A percentile compares a stretch with the other conserved stretches of the same genome.
phyloP scores from a whole-genome alignment of 116 monocot species.

The Trichopus zeylanicus region DNA sequence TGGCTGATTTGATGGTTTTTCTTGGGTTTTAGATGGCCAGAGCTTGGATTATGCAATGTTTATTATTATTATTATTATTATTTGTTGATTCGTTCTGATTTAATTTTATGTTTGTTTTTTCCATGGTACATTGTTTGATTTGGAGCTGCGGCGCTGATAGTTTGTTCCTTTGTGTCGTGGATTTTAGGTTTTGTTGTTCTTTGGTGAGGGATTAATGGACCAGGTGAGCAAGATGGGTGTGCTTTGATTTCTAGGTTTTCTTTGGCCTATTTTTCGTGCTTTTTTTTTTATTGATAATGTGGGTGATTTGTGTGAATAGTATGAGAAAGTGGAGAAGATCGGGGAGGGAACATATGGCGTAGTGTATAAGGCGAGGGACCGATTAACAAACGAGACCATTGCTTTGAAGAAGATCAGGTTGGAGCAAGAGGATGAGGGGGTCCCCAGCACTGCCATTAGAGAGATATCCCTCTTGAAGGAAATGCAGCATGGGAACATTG shows the following conservation, averaged over 20 bases:
- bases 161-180: neutral
- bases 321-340: slow-evolving; percentile 90
- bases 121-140: neutral
- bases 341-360: slow-evolving; percentile 92
- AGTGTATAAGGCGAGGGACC: slow-evolving; percentile 77
- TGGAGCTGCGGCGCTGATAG: neutral
- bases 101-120: neutral
- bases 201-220: neutral
- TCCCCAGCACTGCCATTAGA: slow-evolving; percentile 72
- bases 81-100: neutral
- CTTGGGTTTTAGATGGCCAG: too few species aligned
- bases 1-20: neutral
- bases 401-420: slow-evolving; percentile 81
- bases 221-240: neutral
- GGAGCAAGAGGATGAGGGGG: slow-evolving; percentile 86
- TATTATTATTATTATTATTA: too few species aligned
- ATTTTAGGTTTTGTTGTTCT: neutral
- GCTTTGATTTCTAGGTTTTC: neutral
- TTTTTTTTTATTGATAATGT: neutral
- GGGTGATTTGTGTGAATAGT: slow-evolving; percentile 5
- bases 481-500: slow-evolving; percentile 37
- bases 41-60: too few species aligned
- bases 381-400: slow-evolving; percentile 54
- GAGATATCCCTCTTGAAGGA: slow-evolving; percentile 70
- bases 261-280: neutral